Evolutionary conservation across 2,329 filamentous ascomycete species (phyloP).

Genomic region (Iodosphaeria phyllophila): DNA sequence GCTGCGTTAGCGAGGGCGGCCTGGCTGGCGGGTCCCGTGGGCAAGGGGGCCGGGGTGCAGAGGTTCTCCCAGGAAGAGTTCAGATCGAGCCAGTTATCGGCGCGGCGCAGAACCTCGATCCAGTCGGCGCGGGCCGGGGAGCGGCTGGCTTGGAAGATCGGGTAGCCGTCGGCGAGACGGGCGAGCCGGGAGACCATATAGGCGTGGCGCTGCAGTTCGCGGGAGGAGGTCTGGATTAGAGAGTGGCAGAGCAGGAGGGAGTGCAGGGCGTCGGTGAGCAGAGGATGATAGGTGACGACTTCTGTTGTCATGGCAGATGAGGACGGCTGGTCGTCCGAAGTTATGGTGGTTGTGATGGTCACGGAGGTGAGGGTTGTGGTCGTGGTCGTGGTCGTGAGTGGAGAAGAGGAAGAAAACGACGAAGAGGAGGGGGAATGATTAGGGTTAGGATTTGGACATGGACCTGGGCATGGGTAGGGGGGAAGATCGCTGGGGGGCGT

Average conservation of each 20-base stretch:
- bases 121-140: slow-evolving; percentile 61
- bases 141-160: slow-evolving; percentile 56
- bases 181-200: slow-evolving; percentile 64
- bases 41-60: slow-evolving; percentile 40
- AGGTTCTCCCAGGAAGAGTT: slow-evolving; percentile 49
- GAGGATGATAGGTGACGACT: slow-evolving; percentile 61
- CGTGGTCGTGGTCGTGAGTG: too few relatives aligned
- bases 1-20: slow-evolving; percentile 13
- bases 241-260: slow-evolving; percentile 60
- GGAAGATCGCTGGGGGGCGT: slow-evolving; percentile 48
- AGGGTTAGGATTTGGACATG: too few relatives aligned
- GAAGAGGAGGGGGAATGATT: too few relatives aligned
- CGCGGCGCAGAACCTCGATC: slow-evolving; percentile 53
- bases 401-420: too few relatives aligned
- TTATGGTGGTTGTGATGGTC: too few relatives aligned
- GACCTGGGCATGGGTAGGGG: slow-evolving; percentile 49
- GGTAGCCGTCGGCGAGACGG: slow-evolving; percentile 60
- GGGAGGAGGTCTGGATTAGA: slow-evolving; percentile 60
- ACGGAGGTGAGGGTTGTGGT: too few relatives aligned
- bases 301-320: slow-evolving; percentile 23
- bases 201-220: slow-evolving; percentile 62
- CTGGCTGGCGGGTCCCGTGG: slow-evolving; percentile 11
- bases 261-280: slow-evolving; percentile 63
- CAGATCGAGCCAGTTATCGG: slow-evolving; percentile 52
- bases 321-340: slow-evolving; percentile 18